Base-by-base conservation (phyloP, 495 filamentous ascomycete genomes). In the Aspergillus taichungensis region DNA sequence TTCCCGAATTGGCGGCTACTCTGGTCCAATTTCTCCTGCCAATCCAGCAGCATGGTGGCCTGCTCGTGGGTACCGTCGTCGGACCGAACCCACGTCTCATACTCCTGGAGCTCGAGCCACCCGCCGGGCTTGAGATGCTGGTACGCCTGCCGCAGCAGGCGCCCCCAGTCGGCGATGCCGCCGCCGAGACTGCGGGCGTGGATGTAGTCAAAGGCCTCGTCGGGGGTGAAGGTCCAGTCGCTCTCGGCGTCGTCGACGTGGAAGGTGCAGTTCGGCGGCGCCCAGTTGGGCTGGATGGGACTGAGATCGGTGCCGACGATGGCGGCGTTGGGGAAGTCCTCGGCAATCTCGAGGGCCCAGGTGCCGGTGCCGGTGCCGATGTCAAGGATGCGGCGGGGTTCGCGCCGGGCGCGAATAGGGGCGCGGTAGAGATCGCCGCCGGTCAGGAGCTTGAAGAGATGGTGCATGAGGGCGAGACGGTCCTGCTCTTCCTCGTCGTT, bases 391-490 rank as follows among this genome's bases (percentile, higher is more conserved):
- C 65, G 62, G 34, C 55, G 53, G 6, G 57, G 57, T 9, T 43
- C 24, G 5, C 24, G 3, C 28, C 52, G 46, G 13, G 49, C 46
- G 14, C 39, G 33, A 51, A 84, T 57, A 1, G 76, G 76, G 13
- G 77, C 72, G 8, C 75, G 64, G 52, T 69, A 72, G 5, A 82
- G 67, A 12, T 67, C 66, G 9, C 74, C 78, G 45, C 76, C 72
- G 0, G 71, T 59, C 8, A 75, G 53, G 14, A 75, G 57, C 18
- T 56, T 61, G 54, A 71, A 76, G 51, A 83, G 70, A 42, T 78
- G 74, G 60, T 88, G 84, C 46, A 76, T 66, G 40, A 88, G 64
- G 38, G 81, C 78, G 41, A 88, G 77, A 29, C 86, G 77, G 49
- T 87, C 84, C 49, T 74, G 71, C 51, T 84, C 80, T 37, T 66